Evolutionary conservation across 805 yeast species (phyloP).

Genomic region (Nakazawaea ishiwadae): DNA sequence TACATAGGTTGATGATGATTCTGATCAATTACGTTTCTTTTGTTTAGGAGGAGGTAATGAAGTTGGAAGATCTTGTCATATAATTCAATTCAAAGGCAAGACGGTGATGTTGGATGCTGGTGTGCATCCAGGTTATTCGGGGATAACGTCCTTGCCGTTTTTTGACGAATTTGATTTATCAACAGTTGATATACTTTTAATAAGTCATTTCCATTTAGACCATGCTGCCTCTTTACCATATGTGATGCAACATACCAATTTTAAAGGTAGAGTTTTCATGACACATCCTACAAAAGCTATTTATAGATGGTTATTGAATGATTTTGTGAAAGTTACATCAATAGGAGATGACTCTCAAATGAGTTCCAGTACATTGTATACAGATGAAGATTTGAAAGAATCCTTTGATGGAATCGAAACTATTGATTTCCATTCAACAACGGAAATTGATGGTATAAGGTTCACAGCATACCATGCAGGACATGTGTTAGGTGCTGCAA

Average conservation of each 20-base stretch:
- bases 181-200: conserved; percentile 77
- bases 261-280: conserved; percentile 96
- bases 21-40: conserved; percentile 41
- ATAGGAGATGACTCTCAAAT: conserved; percentile 41
- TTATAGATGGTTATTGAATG: conserved; percentile 90
- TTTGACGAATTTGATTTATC: conserved; percentile 93
- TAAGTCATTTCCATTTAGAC: conserved; percentile 95
- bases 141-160: conserved; percentile 87
- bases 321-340: conserved; percentile 86
- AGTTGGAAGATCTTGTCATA: conserved; percentile 95
- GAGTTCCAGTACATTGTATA: conserved; percentile 58
- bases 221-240: conserved; percentile 98
- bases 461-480: conserved; percentile 99
- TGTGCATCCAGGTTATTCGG: conserved; percentile 91
- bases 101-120: conserved; percentile 98
- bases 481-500: conserved; percentile 98
- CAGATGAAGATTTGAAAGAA: conserved; percentile 84
- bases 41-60: conserved; percentile 98
- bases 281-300: conserved; percentile 99
- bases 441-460: conserved; percentile 89
- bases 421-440: conserved; percentile 91
- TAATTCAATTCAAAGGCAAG: conserved; percentile 87
- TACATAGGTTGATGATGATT: conserved; percentile 7
- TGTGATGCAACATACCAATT: conserved; percentile 94
- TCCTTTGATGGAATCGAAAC: conserved; percentile 92